These are phyloP conservation scores for Fusarium sp. DNA, from an alignment of 2,329 filamentous ascomycete species.

Conservation along the genomic window DNA sequence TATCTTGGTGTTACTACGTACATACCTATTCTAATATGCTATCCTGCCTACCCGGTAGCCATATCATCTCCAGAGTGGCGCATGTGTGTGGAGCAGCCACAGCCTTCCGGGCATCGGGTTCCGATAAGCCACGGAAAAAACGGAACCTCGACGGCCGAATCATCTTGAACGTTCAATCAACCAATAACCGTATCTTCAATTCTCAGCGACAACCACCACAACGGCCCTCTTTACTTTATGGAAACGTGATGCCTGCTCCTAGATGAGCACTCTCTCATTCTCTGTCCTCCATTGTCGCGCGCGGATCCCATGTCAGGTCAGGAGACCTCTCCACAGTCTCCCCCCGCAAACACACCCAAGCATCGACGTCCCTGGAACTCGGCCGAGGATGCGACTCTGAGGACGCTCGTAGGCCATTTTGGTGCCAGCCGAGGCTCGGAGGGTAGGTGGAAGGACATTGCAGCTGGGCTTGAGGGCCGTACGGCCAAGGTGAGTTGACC, in stretches of 20 bases:
- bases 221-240: constrained; percentile 5
- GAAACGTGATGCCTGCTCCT: constrained; percentile 21
- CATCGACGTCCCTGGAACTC: constrained; percentile 47
- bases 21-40: no score
- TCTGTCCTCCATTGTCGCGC: constrained; percentile 2
- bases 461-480: constrained; percentile 43
- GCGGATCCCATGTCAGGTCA: constrained; percentile 41
- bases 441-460: constrained; percentile 50
- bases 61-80: neutral
- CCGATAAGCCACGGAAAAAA: constrained; percentile 35
- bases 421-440: constrained; percentile 46
- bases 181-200: constrained; percentile 7
- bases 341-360: constrained; percentile 38
- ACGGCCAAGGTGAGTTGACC: constrained; percentile 47
- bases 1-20: no score
- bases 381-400: constrained; percentile 48
- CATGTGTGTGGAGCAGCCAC: neutral
- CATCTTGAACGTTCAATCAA: constrained; percentile 31
- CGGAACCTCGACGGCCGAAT: constrained; percentile 19
- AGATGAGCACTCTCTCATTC: neutral
- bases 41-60: neutral
- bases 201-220: neutral
- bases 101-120: constrained; percentile 3
- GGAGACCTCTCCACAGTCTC: constrained; percentile 44
- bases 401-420: constrained; percentile 48